Evolutionary conservation across 2,329 filamentous ascomycete genomes (phyloP).

Genomic region (Parascedosporium putredinis): DNA sequence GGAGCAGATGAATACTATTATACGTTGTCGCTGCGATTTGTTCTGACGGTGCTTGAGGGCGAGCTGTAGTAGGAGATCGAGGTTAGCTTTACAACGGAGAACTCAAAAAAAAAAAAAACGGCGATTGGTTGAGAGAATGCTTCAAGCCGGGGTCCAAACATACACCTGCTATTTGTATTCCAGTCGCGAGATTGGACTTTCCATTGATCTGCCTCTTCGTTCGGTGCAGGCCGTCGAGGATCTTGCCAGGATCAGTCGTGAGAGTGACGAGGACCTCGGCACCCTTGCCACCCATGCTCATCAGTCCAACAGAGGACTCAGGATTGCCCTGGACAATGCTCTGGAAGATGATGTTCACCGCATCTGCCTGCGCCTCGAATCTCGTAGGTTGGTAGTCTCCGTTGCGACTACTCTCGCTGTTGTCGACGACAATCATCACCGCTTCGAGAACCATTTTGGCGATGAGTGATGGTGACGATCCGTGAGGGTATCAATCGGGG

Average conservation of each 20-base stretch:
- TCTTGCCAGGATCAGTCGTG: constrained; percentile 92
- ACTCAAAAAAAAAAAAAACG: not conserved
- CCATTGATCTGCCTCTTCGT: constrained; percentile 88
- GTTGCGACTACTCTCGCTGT: constrained; percentile 97
- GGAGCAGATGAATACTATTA: constrained; percentile 94
- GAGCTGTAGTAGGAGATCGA: constrained; percentile 44
- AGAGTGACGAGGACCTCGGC: constrained; percentile 94
- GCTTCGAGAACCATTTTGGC: constrained; percentile 94
- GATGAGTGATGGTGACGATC: constrained; percentile 15
- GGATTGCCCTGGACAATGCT: constrained; percentile 92
- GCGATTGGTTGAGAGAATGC: constrained; percentile 9
- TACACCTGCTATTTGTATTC: constrained; percentile 91
- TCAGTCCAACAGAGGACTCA: constrained; percentile 91
- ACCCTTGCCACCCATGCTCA: constrained; percentile 98
- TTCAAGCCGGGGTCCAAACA: constrained; percentile 22
- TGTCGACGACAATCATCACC: constrained; percentile 99
- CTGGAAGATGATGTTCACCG: constrained; percentile 89
- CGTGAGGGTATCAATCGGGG: not conserved
- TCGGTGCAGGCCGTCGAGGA: constrained; percentile 81
- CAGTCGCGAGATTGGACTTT: constrained; percentile 77
- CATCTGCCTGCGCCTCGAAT: constrained; percentile 93
- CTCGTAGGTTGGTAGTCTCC: constrained; percentile 85
- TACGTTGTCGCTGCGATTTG: constrained; percentile 90
- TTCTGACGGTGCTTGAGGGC: constrained; percentile 97
- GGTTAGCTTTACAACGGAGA: not conserved